Conservation (phyloP, 805 yeast genomes). For the Metschnikowia colocasiae region DNA sequence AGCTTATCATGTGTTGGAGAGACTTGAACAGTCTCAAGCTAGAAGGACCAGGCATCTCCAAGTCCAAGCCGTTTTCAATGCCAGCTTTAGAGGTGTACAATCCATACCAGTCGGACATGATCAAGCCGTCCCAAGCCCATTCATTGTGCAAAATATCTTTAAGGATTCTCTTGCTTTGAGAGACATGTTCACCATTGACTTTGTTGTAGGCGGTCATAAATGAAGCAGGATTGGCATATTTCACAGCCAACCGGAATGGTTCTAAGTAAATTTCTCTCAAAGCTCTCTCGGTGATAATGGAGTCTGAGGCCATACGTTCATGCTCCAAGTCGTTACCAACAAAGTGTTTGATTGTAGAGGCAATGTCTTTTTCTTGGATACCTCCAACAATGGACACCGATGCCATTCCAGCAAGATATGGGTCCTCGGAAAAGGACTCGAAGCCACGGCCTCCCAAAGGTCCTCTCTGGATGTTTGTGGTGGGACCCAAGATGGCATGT, state of each 20-base stretch:
- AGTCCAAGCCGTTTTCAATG: conserved; percentile 28
- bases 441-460: conserved; percentile 35
- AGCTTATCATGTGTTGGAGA: conserved; percentile 23
- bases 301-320: conserved; percentile 28
- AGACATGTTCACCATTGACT: conserved; percentile 30
- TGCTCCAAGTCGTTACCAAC: conserved; percentile 34
- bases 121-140: conserved; percentile 33
- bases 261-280: conserved; percentile 33
- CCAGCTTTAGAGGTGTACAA: conserved; percentile 26
- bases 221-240: conserved; percentile 27
- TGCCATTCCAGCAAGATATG: conserved; percentile 28
- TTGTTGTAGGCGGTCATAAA: conserved; percentile 33
- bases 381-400: conserved; percentile 27
- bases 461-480: conserved; percentile 32
- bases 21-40: conserved; percentile 18
- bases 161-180: conserved; percentile 24
- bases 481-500: conserved; percentile 30
- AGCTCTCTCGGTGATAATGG: conserved; percentile 28
- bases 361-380: conserved; percentile 27
- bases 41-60: conserved; percentile 37
- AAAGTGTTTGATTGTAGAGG: conserved; percentile 33
- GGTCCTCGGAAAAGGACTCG: conserved; percentile 34
- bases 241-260: conserved; percentile 32
- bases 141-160: conserved; percentile 25
- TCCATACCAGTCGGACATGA: conserved; percentile 36